Conservation (phyloP, 2,329 filamentous ascomycete genomes). For the Paecilomyces fulvus region DNA sequence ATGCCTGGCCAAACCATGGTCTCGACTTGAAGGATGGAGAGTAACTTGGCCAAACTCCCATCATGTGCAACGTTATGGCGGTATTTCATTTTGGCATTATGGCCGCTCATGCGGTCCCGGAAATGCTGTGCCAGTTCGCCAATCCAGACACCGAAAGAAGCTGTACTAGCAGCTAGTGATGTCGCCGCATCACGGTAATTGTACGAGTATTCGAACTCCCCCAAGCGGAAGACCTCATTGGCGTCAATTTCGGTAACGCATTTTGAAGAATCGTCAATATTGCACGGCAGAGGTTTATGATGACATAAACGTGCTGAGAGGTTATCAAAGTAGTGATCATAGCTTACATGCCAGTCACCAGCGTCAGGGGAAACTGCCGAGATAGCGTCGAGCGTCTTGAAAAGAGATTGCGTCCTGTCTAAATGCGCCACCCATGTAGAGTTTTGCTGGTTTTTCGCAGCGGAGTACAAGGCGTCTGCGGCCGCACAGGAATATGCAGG, state of each 20-base stretch:
- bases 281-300: slow-evolving; percentile 62
- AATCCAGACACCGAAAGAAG: slow-evolving; percentile 63
- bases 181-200: slow-evolving; percentile 61
- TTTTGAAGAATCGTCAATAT: slow-evolving; percentile 34
- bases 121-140: slow-evolving; percentile 63
- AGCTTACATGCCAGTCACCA: slow-evolving; percentile 54
- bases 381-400: slow-evolving; percentile 54
- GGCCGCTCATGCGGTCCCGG: slow-evolving; percentile 42
- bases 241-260: slow-evolving; percentile 59
- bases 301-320: slow-evolving; percentile 73
- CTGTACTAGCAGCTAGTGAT: slow-evolving; percentile 54
- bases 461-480: slow-evolving; percentile 39
- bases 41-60: slow-evolving; percentile 58
- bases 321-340: slow-evolving; percentile 82
- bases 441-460: slow-evolving; percentile 39
- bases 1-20: slow-evolving; percentile 79
- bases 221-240: slow-evolving; percentile 64
- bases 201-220: slow-evolving; percentile 72
- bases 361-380: slow-evolving; percentile 54
- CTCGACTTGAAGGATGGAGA: slow-evolving; percentile 64
- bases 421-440: slow-evolving; percentile 58
- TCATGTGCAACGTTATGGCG: slow-evolving; percentile 76
- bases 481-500: slow-evolving; percentile 60
- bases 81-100: slow-evolving; percentile 43
- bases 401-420: slow-evolving; percentile 47